Percentiles rank a stretch among this genome's conserved stretches.
Conservation (phyloP, 306 rosid species). For the Acacia acuminata region DNA sequence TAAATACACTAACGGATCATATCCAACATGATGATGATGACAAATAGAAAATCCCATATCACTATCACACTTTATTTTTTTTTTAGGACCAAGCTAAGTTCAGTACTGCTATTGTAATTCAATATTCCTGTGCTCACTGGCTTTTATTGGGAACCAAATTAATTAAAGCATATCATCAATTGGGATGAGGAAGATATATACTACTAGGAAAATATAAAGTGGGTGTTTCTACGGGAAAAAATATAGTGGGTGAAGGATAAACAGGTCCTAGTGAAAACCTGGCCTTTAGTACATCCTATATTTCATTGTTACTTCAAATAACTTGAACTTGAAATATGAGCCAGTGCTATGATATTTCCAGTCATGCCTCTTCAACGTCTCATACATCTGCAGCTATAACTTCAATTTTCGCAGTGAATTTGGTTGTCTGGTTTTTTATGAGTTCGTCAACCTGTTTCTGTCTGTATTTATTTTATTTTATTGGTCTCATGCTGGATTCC, state of each 20-base stretch:
- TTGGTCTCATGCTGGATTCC: background rate
- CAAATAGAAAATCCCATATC: slow-evolving; percentile 12
- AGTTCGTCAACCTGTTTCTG: background rate
- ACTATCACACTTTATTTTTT: background rate
- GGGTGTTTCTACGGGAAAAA: background rate
- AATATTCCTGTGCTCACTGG: background rate
- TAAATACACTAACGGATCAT: background rate
- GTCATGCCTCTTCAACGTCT: too few relatives aligned
- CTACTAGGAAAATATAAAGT: background rate
- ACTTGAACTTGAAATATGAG: background rate
- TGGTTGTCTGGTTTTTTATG: background rate
- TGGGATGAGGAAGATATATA: background rate
- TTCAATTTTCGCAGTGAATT: background rate
- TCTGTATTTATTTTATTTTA: background rate
- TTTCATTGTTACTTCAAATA: background rate
- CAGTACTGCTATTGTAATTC: background rate
- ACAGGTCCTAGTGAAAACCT: background rate
- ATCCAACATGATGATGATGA: slow-evolving; percentile 33
- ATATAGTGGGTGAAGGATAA: background rate
- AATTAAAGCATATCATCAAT: background rate
- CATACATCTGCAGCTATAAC: background rate
- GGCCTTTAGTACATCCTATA: too few relatives aligned
- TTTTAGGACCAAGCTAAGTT: background rate
- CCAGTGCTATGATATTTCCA: background rate
- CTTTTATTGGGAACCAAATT: background rate